Evolutionary conservation across 2,329 filamentous ascomycete genomes (phyloP).

Genomic region (Davidsoniella virescens): DNA sequence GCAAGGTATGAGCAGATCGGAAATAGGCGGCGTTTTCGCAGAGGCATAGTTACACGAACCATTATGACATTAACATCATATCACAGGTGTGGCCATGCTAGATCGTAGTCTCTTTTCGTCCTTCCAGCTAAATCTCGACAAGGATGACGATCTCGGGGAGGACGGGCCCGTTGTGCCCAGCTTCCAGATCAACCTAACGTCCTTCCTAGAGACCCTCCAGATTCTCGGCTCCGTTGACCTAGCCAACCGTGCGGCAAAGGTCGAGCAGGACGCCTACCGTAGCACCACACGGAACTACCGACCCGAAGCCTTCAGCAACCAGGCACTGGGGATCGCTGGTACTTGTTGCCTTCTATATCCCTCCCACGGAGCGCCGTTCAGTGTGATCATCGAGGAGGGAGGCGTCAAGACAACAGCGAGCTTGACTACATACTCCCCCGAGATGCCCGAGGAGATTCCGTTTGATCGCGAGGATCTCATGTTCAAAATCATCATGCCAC

Average conservation of each 20-base stretch:
- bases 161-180: conserved; percentile 36
- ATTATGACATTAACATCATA: background rate
- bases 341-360: conserved; percentile 72
- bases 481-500: conserved; percentile 91
- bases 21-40: no score
- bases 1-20: conserved; percentile 46
- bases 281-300: conserved; percentile 46
- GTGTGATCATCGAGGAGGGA: conserved; percentile 71
- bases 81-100: conserved; percentile 50
- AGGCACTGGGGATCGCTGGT: conserved; percentile 66
- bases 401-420: conserved; percentile 82
- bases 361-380: conserved; percentile 59
- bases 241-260: conserved; percentile 38
- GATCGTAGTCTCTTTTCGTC: conserved; percentile 79
- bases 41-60: conserved; percentile 7
- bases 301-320: conserved; percentile 65
- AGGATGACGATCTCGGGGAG: conserved; percentile 23
- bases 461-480: conserved; percentile 65
- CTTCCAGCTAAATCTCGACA: conserved; percentile 51
- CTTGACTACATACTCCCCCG: conserved; percentile 71
- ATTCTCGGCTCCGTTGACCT: conserved; percentile 81
- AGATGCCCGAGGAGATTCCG: conserved; percentile 64
- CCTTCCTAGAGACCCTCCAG: conserved; percentile 82
- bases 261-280: conserved; percentile 42
- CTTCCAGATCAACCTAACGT: conserved; percentile 76